phyloP scores from a whole-genome alignment of 1,139 yeast genomes.

The Kodamaea ohmeri region DNA sequence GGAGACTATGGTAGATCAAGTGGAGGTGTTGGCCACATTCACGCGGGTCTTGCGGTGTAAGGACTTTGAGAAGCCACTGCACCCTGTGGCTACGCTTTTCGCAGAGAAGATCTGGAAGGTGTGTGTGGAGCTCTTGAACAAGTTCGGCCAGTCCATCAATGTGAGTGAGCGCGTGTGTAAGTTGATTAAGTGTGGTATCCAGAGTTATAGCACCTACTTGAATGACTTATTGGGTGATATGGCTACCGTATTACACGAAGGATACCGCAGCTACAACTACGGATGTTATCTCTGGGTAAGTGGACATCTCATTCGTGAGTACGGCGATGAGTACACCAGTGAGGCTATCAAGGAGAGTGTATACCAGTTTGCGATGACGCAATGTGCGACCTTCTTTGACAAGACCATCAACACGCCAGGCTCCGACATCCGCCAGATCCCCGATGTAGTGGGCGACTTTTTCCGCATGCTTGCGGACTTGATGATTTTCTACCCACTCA shows the following conservation, averaged over 20 bases:
- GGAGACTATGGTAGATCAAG: conserved; percentile 54
- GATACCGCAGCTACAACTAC: conserved; percentile 63
- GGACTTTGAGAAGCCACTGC: conserved; percentile 33
- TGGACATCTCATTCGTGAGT: conserved; percentile 77
- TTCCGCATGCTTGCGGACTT: conserved; percentile 81
- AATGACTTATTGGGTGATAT: conserved; percentile 61
- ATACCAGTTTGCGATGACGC: conserved; percentile 49
- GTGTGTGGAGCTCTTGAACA: conserved; percentile 46
- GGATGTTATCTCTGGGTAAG: conserved; percentile 94
- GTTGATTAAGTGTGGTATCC: conserved; percentile 62
- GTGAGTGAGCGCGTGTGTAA: conserved; percentile 77
- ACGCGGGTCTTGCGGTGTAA: conserved; percentile 54
- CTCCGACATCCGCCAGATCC: conserved; percentile 43
- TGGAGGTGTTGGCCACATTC: conserved; percentile 73
- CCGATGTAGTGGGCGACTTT: conserved; percentile 85
- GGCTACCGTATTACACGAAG: conserved; percentile 60
- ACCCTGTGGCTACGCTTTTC: conserved; percentile 60
- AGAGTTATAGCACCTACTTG: conserved; percentile 65
- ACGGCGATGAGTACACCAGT: conserved; percentile 56
- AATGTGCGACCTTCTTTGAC: conserved; percentile 41
- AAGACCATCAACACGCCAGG: conserved; percentile 16
- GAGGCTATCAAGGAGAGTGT: conserved; percentile 39
- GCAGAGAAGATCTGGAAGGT: conserved; percentile 60
- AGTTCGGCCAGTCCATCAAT: conserved; percentile 52
- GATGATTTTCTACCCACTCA: conserved; percentile 72